A percentile compares a stretch with the other conserved stretches of the same genome.
phyloP scores from a whole-genome alignment of 1,284 basidiomycete genomes.

The Vanrija sp. region DNA sequence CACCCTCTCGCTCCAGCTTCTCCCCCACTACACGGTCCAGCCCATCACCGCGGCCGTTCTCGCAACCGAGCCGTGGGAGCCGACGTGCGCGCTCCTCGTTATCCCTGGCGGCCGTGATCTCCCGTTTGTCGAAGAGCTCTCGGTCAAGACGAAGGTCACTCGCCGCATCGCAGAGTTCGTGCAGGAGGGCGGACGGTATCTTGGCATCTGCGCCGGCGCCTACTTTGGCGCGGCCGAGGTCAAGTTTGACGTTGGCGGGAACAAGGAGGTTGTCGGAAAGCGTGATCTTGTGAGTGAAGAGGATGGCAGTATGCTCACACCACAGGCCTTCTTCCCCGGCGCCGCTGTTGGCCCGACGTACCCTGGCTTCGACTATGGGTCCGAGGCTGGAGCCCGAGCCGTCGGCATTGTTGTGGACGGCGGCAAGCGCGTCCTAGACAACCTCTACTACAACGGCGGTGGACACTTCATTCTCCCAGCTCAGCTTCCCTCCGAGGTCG shows the following conservation, averaged over 20 bases:
- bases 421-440: constrained; percentile 29
- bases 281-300: constrained; percentile 51
- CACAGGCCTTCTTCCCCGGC: constrained; percentile 58
- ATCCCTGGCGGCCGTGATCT: constrained; percentile 61
- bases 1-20: constrained; percentile 59
- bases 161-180: constrained; percentile 61
- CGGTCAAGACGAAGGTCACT: constrained; percentile 44
- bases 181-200: constrained; percentile 62
- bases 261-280: constrained; percentile 53
- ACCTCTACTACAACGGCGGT: constrained; percentile 58
- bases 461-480: constrained; percentile 53
- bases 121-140: constrained; percentile 54
- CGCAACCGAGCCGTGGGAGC: constrained; percentile 67
- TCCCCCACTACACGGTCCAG: constrained; percentile 74
- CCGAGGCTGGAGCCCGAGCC: constrained; percentile 50
- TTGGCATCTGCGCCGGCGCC: constrained; percentile 63
- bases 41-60: constrained; percentile 59
- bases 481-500: constrained; percentile 26
- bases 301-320: background rate
- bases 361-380: constrained; percentile 56
- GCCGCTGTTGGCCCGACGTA: constrained; percentile 56
- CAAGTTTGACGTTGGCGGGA: constrained; percentile 53
- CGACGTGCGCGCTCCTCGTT: constrained; percentile 69
- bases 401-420: constrained; percentile 39
- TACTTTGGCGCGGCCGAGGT: constrained; percentile 54